Percentiles rank a stretch among this genome's conserved stretches.
Evolutionary conservation across 768 basidiomycete genomes (phyloP).

Genomic region (Pleurotus tuoliensis): DNA sequence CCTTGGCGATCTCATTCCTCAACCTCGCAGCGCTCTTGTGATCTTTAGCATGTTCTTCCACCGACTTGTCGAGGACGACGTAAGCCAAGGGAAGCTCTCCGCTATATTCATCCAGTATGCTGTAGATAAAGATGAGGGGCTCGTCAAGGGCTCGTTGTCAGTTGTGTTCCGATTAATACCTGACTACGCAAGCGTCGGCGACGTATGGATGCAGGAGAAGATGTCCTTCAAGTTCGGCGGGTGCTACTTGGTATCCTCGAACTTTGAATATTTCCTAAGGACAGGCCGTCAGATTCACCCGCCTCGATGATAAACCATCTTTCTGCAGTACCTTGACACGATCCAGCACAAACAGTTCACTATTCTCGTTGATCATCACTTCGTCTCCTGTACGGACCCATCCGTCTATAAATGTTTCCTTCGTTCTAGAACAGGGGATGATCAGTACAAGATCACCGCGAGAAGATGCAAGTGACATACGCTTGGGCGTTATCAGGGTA

Average conservation of each 20-base stretch:
- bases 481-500: slow-evolving; percentile 59
- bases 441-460: slow-evolving; percentile 14
- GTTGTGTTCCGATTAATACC: not conserved
- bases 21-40: slow-evolving; percentile 30
- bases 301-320: not conserved
- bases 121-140: slow-evolving; percentile 12
- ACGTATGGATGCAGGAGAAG: slow-evolving; percentile 60
- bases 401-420: slow-evolving; percentile 58
- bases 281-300: too few relatives aligned
- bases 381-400: slow-evolving; percentile 75
- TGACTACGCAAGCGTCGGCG: slow-evolving; percentile 57
- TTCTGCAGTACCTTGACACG: slow-evolving; percentile 55
- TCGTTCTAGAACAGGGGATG: slow-evolving; percentile 37
- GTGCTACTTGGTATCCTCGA: slow-evolving; percentile 55
- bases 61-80: slow-evolving; percentile 47
- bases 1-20: slow-evolving; percentile 53
- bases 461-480: slow-evolving; percentile 29
- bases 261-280: slow-evolving; percentile 70
- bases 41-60: slow-evolving; percentile 30
- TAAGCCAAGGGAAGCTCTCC: slow-evolving; percentile 75
- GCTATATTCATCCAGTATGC: slow-evolving; percentile 67
- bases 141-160: not conserved
- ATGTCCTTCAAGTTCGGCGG: slow-evolving; percentile 66
- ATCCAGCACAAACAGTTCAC: slow-evolving; percentile 68
- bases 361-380: slow-evolving; percentile 54